These are phyloP conservation scores for Ormosia emarginata DNA, from an alignment of 306 rosid species.

Conservation along the genomic window DNA sequence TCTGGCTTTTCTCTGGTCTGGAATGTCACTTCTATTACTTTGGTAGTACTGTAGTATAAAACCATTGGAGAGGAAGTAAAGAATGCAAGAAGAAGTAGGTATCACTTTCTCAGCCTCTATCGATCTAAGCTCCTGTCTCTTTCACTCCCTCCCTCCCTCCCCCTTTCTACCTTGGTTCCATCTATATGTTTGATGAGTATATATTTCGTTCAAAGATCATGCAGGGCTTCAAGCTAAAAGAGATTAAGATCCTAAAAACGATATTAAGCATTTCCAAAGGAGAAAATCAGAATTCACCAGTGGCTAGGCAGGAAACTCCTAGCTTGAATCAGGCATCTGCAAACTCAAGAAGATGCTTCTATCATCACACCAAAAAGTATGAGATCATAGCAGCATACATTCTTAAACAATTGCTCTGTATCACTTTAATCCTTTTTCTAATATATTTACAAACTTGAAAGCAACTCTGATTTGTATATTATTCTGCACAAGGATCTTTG, in stretches of 20 bases:
- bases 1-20: conserved; percentile 6
- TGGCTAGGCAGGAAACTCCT: conserved; percentile 17
- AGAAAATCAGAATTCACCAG: conserved; percentile 33
- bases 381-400: not conserved
- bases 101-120: not conserved
- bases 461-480: conserved; percentile 13
- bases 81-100: conserved; percentile 37
- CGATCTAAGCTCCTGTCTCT: not conserved
- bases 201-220: conserved; percentile 40
- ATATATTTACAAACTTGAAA: not conserved
- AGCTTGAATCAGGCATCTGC: conserved; percentile 32
- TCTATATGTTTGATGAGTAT: not conserved
- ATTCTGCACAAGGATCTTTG: conserved; percentile 55
- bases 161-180: not conserved
- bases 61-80: conserved; percentile 22
- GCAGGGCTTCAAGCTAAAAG: conserved; percentile 60
- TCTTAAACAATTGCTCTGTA: not conserved
- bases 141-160: not conserved
- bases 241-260: conserved; percentile 55
- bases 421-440: conserved; percentile 1
- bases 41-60: conserved; percentile 8
- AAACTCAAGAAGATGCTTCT: conserved; percentile 26
- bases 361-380: conserved; percentile 44
- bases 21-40: conserved; percentile 16
- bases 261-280: conserved; percentile 50